Evolutionary conservation across 768 basidiomycete species (phyloP), one percentile per base, ranked within the genome.

Genomic region (Lentinula detonsa): DNA sequence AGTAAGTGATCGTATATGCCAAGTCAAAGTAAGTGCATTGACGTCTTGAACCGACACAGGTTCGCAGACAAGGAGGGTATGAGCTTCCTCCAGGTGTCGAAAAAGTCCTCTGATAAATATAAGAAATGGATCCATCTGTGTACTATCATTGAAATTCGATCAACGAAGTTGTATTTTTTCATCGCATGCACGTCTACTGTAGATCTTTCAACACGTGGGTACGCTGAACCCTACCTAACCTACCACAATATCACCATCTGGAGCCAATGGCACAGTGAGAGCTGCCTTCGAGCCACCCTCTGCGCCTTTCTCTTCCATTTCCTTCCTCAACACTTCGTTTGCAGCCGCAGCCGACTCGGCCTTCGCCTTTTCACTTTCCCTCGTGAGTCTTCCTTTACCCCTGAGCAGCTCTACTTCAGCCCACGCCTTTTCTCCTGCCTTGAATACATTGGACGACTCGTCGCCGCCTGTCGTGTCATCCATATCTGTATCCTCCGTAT

Each of bases 371-470:
- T 70, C 76, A 69, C 74, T 85, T 74, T 91, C 90, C 66, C 88
- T 78, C 43, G 77, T 77, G 51, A 93, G 67, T 65, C 91, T 75
- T 2, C 91, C 91, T 69, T 90, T 92, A 13, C 91, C 91, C 63
- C 91, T 74, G 37, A 85, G 85, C 61, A 76, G 64, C 31, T 92
- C 86, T 2, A 93, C 90, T 40, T 77, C 75, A n/a, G 72, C 71
- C 90, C 91, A 93, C 59, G 73, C 72, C 37, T 62, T 67, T 66
- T 71, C 78, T 28, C 87, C 90, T 63, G 80, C 78, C 4, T 75
- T 70, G 7, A 89, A 75, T 21, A 90, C 67, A 1, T 61, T 64
- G 59, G 77, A 67, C 0, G 31, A 23, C 23, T 23, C 31, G 10
- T 52, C 34, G 34, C 21, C 18, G 16, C 8, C 53, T 18, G 13